phyloP scores from a whole-genome alignment of 495 filamentous ascomycete genomes.

The Bacidia rubella region DNA sequence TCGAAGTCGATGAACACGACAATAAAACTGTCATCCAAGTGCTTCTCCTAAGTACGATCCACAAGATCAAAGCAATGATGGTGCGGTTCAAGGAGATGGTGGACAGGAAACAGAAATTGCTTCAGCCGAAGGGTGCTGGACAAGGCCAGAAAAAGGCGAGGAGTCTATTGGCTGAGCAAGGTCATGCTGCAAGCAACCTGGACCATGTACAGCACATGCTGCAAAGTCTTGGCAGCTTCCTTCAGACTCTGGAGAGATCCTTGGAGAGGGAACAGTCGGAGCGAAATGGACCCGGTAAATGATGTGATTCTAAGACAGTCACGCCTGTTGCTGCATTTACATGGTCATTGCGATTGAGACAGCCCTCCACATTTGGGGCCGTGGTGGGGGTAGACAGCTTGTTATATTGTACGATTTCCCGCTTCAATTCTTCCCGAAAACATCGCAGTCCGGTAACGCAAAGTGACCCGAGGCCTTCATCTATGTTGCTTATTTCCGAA shows the following conservation, averaged over 20 bases:
- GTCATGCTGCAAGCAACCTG: conserved; percentile 5
- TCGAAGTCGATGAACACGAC: conserved; percentile 3
- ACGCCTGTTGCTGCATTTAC: too few species aligned
- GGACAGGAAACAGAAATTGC: conserved; percentile 5
- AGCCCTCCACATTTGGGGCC: too few species aligned
- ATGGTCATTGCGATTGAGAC: too few species aligned
- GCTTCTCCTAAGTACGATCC: conserved; percentile 8
- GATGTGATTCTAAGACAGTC: too few species aligned
- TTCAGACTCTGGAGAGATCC: conserved; percentile 7
- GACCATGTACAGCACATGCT: conserved; percentile 7
- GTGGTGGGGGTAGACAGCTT: too few species aligned
- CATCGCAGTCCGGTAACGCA: too few species aligned
- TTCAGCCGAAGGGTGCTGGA: conserved; percentile 1
- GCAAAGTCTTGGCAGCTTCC: conserved; percentile 4
- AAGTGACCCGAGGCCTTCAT: too few species aligned
- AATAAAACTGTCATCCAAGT: conserved; percentile 2
- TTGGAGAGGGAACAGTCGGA: conserved; percentile 1
- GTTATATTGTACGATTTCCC: too few species aligned
- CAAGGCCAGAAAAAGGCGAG: conserved; percentile 1
- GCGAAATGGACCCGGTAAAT: too few species aligned
- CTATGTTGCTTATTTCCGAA: too few species aligned
- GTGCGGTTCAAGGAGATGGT: conserved; percentile 7
- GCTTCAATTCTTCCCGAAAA: too few species aligned
- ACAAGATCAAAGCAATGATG: conserved; percentile 8
- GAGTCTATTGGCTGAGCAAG: background rate